phyloP scores from a whole-genome alignment of 352 stramenopile genomes.

The Phytophthora crassamura region DNA sequence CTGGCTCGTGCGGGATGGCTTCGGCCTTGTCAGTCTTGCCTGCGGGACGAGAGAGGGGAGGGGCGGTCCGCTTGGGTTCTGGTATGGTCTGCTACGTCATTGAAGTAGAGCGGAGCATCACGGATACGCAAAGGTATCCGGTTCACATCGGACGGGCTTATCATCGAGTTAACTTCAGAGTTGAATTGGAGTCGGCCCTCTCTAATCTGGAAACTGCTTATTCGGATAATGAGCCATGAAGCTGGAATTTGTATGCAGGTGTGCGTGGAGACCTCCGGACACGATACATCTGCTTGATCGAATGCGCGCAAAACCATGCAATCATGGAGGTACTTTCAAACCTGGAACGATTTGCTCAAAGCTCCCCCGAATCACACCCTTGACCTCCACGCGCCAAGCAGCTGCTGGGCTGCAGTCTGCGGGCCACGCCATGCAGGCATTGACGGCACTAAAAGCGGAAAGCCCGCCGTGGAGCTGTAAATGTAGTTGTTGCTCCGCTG shows the following conservation, averaged over 20 bases:
- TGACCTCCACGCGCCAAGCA: conserved; percentile 28
- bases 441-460: background rate
- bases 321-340: conserved; percentile 9
- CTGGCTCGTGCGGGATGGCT: no score
- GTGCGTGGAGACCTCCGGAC: no score
- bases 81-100: conserved; percentile 32
- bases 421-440: background rate
- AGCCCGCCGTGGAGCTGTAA: no score
- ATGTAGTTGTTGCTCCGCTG: no score
- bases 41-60: no score
- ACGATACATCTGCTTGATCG: no score
- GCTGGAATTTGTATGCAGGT: no score
- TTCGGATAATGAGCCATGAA: no score
- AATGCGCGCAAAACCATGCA: no score
- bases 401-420: conserved; percentile 6
- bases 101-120: conserved; percentile 22
- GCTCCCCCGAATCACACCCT: conserved; percentile 5
- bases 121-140: conserved; percentile 37
- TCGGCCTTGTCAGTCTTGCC: no score
- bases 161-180: conserved; percentile 36
- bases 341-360: conserved; percentile 22
- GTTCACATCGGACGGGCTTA: conserved; percentile 5
- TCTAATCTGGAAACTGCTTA: background rate
- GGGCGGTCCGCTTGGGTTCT: conserved; percentile 28
- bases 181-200: conserved; percentile 18